These are phyloP conservation scores for Coemansia asiatica DNA, from an alignment of 192 early-diverging fungal species.

Conservation along the genomic window DNA sequence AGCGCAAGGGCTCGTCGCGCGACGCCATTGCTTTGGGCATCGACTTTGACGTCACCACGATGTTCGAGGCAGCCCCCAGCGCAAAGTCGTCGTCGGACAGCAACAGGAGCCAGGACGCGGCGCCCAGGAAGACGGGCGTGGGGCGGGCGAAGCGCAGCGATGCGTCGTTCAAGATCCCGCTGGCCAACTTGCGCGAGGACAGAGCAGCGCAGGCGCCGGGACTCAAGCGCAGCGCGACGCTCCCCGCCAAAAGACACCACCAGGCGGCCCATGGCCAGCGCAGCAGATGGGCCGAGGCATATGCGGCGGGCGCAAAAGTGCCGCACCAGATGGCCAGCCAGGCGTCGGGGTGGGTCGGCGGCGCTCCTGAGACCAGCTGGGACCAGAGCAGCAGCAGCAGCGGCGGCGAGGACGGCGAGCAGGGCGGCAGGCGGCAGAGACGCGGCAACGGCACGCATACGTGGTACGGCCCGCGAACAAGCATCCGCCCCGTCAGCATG, in stretches of 20 bases:
- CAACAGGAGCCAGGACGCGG: background rate
- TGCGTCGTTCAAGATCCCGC: constrained; percentile 28
- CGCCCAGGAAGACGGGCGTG: background rate
- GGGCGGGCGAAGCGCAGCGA: constrained; percentile 33
- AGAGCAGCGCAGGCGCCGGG: constrained; percentile 2
- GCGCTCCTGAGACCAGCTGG: constrained; percentile 32
- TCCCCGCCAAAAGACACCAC: constrained; percentile 34
- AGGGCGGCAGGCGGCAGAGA: constrained; percentile 4
- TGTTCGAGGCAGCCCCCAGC: background rate
- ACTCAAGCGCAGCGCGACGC: constrained; percentile 50
- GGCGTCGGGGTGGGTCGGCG: constrained; percentile 32
- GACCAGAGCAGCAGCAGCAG: constrained; percentile 44
- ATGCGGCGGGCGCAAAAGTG: constrained; percentile 13
- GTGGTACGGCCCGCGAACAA: constrained; percentile 44
- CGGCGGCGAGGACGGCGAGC: constrained; percentile 8
- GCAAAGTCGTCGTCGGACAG: constrained; percentile 18
- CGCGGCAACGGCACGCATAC: constrained; percentile 39
- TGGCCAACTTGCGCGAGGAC: constrained; percentile 31
- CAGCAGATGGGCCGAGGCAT: constrained; percentile 43
- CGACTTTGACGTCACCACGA: constrained; percentile 41
- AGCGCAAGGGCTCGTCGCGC: constrained; percentile 48
- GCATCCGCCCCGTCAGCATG: constrained; percentile 47
- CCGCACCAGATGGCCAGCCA: constrained; percentile 12
- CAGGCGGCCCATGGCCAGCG: constrained; percentile 16
- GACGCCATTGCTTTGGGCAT: constrained; percentile 51